Percentiles rank a stretch among this genome's conserved stretches.
Evolutionary conservation across 2,329 filamentous ascomycete species (phyloP).

Genomic region (Neofusicoccum sp.): DNA sequence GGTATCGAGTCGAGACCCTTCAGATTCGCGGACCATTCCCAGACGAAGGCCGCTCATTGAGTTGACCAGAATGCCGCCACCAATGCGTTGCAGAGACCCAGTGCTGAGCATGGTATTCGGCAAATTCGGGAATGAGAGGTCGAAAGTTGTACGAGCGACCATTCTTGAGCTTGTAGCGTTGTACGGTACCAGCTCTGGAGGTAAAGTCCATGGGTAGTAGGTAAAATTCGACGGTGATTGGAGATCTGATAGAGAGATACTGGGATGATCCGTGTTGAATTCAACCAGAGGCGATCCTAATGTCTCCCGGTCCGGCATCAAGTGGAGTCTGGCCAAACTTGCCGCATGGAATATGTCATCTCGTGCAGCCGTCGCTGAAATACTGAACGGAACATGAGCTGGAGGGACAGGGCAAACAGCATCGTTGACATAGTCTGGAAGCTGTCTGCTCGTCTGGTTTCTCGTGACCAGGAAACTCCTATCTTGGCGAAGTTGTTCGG

Average conservation of each 20-base stretch:
- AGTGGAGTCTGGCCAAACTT: slow-evolving; percentile 78
- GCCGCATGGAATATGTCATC: slow-evolving; percentile 87
- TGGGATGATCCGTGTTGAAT: slow-evolving; percentile 58
- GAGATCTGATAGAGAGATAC: slow-evolving; percentile 57
- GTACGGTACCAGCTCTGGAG: slow-evolving; percentile 69
- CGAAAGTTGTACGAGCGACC: slow-evolving; percentile 70
- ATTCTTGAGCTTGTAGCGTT: slow-evolving; percentile 79
- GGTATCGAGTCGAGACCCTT: slow-evolving; percentile 27
- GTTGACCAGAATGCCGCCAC: slow-evolving; percentile 63
- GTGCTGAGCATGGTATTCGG: slow-evolving; percentile 51
- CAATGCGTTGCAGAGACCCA: slow-evolving; percentile 58
- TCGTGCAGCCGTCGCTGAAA: slow-evolving; percentile 79
- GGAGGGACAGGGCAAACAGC: slow-evolving; percentile 69
- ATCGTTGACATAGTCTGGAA: slow-evolving; percentile 14
- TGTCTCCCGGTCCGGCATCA: slow-evolving; percentile 63
- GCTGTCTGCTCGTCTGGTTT: background rate
- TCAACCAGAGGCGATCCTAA: slow-evolving; percentile 60
- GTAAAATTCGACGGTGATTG: slow-evolving; percentile 74
- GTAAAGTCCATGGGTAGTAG: slow-evolving; percentile 92
- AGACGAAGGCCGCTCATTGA: slow-evolving; percentile 64
- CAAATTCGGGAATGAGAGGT: slow-evolving; percentile 65
- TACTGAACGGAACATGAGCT: slow-evolving; percentile 63
- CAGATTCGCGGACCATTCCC: slow-evolving; percentile 67
- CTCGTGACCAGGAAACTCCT: slow-evolving; percentile 17
- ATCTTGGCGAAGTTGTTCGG: slow-evolving; percentile 45